Evolutionary conservation across 192 early-diverging fungal species (phyloP), one percentile per base, ranked within the genome.

Genomic region (Bifiguratus adelaidae): DNA sequence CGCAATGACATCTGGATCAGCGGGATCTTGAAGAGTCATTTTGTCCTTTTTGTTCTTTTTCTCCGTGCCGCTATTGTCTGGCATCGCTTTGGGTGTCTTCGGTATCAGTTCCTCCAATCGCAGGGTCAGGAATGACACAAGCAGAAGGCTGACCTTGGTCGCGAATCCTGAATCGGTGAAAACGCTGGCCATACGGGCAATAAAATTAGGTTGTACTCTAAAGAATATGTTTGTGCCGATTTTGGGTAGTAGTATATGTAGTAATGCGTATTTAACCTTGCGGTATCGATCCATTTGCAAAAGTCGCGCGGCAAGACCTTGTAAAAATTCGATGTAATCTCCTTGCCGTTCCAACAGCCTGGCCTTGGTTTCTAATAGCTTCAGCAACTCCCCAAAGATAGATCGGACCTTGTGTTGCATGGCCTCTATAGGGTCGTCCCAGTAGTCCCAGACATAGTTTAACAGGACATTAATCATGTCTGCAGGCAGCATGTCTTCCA

Each of bases 341-440:
- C 48, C 33, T 11, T 50, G 33, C 9, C 52, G 25, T 6, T 53
- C 28, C 11, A 48, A 42, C 5, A 60, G 36, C 2, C 40, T 29
- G 3, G 63, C 30, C 18, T 62, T 62, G 2, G 67, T 35, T 8
- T 65, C 65, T 3, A 83, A 57, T 15, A 89, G 74, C 28, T 78
- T 80, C 23, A 92, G 45, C 20, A 85, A 65, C 13, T 70, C 58
- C 53, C 81, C 76, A 40, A 92, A 83, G 25, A 90, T 83, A n/a
- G 57, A 62, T 26, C 63, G 67, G 19, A 78, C 70, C 48, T 84
- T 86, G 46, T 78, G 71, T 50, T 89, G 86, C 12, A 89, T 76
- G 2, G 83, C 67, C 33, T 93, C 88, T 5, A 88, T 60, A 4
- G 85, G 86, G 55, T 93, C 90, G 48, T 93, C 88, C 86, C 90